Conservation (phyloP, 345 rosid species). For the Aegle marmelos region DNA sequence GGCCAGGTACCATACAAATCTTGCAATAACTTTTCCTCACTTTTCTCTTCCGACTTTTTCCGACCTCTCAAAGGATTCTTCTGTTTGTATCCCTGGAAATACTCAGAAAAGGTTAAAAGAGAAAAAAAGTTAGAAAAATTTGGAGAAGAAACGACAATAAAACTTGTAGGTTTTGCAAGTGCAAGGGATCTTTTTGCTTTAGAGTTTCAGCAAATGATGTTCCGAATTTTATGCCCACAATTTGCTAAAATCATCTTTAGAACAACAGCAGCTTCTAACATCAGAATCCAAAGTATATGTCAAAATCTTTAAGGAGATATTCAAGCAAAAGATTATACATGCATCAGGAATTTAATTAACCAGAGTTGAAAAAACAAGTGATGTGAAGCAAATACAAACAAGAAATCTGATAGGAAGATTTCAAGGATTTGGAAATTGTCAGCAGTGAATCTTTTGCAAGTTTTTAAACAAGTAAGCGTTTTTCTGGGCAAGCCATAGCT, state of each 20-base stretch:
- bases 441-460: background rate
- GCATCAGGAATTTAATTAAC: background rate
- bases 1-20: slow-evolving; percentile 44
- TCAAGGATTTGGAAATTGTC: background rate
- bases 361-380: background rate
- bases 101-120: background rate
- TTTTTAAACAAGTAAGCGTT: background rate
- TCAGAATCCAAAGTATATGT: background rate
- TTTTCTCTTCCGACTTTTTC: slow-evolving; percentile 38
- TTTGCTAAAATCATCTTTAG: background rate
- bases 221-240: background rate
- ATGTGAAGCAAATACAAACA: background rate
- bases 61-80: slow-evolving; percentile 44
- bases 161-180: background rate
- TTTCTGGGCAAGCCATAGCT: background rate
- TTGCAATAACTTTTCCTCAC: slow-evolving; percentile 35
- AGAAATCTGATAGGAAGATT: background rate
- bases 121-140: background rate
- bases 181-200: background rate
- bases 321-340: background rate
- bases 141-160: background rate
- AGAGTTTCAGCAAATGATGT: background rate
- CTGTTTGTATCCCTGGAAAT: slow-evolving; percentile 49
- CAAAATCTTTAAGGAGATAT: background rate
- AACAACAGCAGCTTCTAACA: background rate